These are phyloP conservation scores for Gloeopeniophorella convolvens DNA, from an alignment of 768 basidiomycete species.

Conservation along the genomic window DNA sequence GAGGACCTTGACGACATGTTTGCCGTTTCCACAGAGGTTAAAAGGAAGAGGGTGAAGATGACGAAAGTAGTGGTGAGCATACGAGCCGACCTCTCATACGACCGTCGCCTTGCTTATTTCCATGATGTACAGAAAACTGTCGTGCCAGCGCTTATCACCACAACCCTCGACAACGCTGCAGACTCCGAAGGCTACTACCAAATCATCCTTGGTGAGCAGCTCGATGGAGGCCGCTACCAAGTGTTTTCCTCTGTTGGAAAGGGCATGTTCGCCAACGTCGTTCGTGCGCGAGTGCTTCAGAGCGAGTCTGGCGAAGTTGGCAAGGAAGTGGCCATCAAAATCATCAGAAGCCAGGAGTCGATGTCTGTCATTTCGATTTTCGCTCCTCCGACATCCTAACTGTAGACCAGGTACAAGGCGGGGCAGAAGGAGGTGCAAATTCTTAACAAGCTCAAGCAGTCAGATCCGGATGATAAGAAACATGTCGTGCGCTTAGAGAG, in stretches of 20 bases:
- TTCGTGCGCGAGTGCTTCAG: constrained; percentile 77
- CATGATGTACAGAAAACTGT: constrained; percentile 36
- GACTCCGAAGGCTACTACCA: constrained; percentile 96
- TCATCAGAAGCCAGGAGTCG: constrained; percentile 90
- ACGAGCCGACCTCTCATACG: constrained; percentile 2
- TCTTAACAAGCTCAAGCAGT: constrained; percentile 75
- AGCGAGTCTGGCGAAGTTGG: constrained; percentile 47
- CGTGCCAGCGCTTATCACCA: constrained; percentile 61
- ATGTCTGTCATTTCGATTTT: constrained; percentile 55
- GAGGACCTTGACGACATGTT: constrained; percentile 97
- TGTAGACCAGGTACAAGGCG: constrained; percentile 73
- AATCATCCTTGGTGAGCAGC: constrained; percentile 87
- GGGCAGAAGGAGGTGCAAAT: constrained; percentile 91
- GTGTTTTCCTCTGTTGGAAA: constrained; percentile 94
- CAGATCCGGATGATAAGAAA: constrained; percentile 96
- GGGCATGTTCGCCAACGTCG: constrained; percentile 98
- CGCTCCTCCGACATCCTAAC: not conserved
- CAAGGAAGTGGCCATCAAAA: constrained; percentile 94
- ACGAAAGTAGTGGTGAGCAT: constrained; percentile 45
- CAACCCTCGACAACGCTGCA: constrained; percentile 83
- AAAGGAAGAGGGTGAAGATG: constrained; percentile 55
- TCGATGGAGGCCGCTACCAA: constrained; percentile 89
- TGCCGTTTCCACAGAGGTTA: constrained; percentile 50
- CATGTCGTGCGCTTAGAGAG: constrained; percentile 89
- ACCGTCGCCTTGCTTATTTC: not conserved